Percentiles rank a stretch among this genome's conserved stretches.
phyloP scores from a whole-genome alignment of 169 alveolate genomes.

The Babesia divergens region DNA sequence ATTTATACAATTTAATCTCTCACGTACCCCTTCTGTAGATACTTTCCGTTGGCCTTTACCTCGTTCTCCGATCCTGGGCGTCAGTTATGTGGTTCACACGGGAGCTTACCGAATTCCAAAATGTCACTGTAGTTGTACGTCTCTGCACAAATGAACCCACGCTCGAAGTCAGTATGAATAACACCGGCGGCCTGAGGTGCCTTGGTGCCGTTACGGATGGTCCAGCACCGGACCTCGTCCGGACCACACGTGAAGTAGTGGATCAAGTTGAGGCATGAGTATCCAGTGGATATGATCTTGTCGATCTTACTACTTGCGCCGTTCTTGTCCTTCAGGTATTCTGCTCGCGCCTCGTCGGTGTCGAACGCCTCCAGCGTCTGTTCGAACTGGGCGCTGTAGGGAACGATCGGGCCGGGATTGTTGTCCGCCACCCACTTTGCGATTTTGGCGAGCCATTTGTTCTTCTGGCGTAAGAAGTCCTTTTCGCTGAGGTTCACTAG shows the following conservation, averaged over 20 bases:
- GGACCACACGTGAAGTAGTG: slow-evolving; percentile 99
- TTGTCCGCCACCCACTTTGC: slow-evolving; percentile 95
- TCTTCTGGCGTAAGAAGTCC: slow-evolving; percentile 94
- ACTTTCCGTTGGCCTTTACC: slow-evolving; percentile 91
- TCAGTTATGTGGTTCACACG: not conserved
- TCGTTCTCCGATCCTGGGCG: slow-evolving; percentile 75
- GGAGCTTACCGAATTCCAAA: slow-evolving; percentile 73
- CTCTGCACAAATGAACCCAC: slow-evolving; percentile 99
- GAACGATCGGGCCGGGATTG: slow-evolving; percentile 97
- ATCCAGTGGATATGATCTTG: slow-evolving; percentile 95
- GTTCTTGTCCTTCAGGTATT: slow-evolving; percentile 77
- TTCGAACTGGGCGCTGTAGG: slow-evolving; percentile 97
- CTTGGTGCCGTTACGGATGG: slow-evolving; percentile 92
- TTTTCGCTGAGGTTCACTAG: slow-evolving; percentile 92
- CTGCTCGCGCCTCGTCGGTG: slow-evolving; percentile 81
- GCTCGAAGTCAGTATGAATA: slow-evolving; percentile 96
- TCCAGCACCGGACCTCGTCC: slow-evolving; percentile 99
- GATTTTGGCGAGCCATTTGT: slow-evolving; percentile 93
- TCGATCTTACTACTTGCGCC: slow-evolving; percentile 87
- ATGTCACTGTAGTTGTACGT: slow-evolving; percentile 88
- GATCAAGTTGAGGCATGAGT: slow-evolving; percentile 88
- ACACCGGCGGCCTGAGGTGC: slow-evolving; percentile 97
- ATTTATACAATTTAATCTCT: not conserved
- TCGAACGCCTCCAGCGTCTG: slow-evolving; percentile 83
- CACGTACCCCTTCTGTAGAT: slow-evolving; percentile 84